Evolutionary conservation across 129 eudicot species (phyloP).

Genomic region (Sambucus nigra): DNA sequence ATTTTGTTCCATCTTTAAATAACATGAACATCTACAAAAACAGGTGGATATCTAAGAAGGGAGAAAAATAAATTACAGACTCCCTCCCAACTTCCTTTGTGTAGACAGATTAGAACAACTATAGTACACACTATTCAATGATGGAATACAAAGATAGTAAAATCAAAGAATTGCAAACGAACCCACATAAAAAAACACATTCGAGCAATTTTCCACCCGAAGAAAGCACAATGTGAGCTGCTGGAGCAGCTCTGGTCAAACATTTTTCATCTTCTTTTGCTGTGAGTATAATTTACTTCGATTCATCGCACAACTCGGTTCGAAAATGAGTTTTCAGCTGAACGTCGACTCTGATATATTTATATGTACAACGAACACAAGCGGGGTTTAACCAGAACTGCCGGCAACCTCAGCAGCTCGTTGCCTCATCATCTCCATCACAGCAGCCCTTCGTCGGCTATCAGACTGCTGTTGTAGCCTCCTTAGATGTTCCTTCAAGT

Average conservation of each 20-base stretch:
- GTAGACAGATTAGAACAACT: too few relatives aligned
- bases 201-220: not conserved
- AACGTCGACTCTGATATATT: not conserved
- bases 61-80: too few relatives aligned
- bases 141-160: too few relatives aligned
- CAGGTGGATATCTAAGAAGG: too few relatives aligned
- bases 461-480: conserved; percentile 81
- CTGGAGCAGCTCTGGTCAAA: too few relatives aligned
- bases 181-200: not conserved
- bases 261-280: too few relatives aligned
- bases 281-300: not conserved
- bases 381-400: conserved; percentile 21
- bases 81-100: too few relatives aligned
- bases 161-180: too few relatives aligned
- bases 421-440: conserved; percentile 95
- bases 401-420: conserved; percentile 86
- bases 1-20: too few relatives aligned
- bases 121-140: too few relatives aligned
- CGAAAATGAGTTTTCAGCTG: not conserved
- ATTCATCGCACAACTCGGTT: not conserved
- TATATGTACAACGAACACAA: conserved; percentile 37
- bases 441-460: conserved; percentile 85
- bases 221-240: not conserved
- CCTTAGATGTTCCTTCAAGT: conserved; percentile 62
- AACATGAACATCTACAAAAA: too few relatives aligned